Evolutionary conservation across 2,329 filamentous ascomycete species (phyloP).

Genomic region (Thielaviopsis ethacetica): DNA sequence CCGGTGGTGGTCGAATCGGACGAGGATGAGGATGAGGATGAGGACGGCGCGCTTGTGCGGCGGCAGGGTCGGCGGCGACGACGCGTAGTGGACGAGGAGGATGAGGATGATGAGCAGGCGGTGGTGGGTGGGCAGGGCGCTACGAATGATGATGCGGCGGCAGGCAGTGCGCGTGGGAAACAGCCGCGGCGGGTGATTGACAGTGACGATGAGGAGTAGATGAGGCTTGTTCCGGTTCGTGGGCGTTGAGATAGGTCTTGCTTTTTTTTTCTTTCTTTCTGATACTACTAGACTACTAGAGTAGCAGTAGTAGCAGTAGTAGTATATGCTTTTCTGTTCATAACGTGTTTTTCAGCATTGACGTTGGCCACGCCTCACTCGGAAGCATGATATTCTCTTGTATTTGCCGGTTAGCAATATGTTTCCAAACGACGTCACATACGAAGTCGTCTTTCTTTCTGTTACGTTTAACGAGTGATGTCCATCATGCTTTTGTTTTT

Average conservation of each 20-base stretch:
- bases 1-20: neutral
- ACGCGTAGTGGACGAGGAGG: neutral
- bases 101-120: neutral
- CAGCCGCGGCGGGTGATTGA: neutral
- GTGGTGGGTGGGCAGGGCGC: neutral
- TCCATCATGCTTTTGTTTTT: neutral
- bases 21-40: neutral
- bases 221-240: too few species aligned
- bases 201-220: neutral
- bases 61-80: neutral
- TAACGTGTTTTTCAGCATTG: too few species aligned
- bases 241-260: too few species aligned
- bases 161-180: neutral
- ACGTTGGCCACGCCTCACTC: too few species aligned
- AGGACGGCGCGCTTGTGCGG: neutral
- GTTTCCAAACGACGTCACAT: too few species aligned
- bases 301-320: too few species aligned
- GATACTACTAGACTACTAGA: too few species aligned
- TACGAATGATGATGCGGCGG: neutral
- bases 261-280: too few species aligned
- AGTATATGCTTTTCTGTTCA: too few species aligned
- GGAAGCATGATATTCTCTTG: too few species aligned
- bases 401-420: too few species aligned
- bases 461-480: neutral
- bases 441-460: neutral